phyloP scores from a whole-genome alignment of 169 alveolate genomes.

The Plasmodium knowlesi region DNA sequence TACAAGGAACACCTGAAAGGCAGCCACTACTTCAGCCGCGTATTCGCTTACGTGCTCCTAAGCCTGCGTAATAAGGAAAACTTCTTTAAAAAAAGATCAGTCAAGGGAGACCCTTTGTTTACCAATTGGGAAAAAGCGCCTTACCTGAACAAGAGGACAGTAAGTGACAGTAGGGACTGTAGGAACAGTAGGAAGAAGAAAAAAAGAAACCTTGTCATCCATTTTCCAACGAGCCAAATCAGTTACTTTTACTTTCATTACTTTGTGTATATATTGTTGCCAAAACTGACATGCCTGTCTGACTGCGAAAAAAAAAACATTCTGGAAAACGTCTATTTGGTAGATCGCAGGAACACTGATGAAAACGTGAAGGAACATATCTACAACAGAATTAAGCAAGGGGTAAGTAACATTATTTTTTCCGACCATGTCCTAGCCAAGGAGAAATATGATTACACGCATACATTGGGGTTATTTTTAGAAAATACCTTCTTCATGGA shows the following conservation, averaged over 20 bases:
- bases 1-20: conserved; percentile 58
- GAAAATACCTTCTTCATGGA: conserved; percentile 50
- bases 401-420: conserved; percentile 27
- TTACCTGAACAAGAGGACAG: conserved; percentile 5
- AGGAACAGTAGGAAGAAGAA: conserved; percentile 12
- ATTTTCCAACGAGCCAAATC: conserved; percentile 61
- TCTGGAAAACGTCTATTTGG: conserved; percentile 44
- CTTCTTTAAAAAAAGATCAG: conserved; percentile 52
- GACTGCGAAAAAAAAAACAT: conserved; percentile 50
- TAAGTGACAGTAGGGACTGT: no score
- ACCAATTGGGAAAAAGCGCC: conserved; percentile 32
- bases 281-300: conserved; percentile 21
- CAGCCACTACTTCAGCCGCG: conserved; percentile 30
- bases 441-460: conserved; percentile 47
- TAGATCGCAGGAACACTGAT: conserved; percentile 7
- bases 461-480: conserved; percentile 24
- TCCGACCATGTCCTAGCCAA: conserved; percentile 43
- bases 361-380: conserved; percentile 12
- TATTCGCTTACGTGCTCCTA: conserved; percentile 48
- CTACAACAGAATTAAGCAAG: conserved; percentile 37
- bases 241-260: conserved; percentile 65
- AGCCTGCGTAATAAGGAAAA: conserved; percentile 44
- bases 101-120: neutral
- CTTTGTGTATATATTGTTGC: conserved; percentile 64
- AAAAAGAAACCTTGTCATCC: conserved; percentile 47